Percentiles rank a stretch among this genome's conserved stretches.
These are phyloP conservation scores for Venturia asperata DNA, from an alignment of 2,329 filamentous ascomycete genomes.

Conservation along the genomic window DNA sequence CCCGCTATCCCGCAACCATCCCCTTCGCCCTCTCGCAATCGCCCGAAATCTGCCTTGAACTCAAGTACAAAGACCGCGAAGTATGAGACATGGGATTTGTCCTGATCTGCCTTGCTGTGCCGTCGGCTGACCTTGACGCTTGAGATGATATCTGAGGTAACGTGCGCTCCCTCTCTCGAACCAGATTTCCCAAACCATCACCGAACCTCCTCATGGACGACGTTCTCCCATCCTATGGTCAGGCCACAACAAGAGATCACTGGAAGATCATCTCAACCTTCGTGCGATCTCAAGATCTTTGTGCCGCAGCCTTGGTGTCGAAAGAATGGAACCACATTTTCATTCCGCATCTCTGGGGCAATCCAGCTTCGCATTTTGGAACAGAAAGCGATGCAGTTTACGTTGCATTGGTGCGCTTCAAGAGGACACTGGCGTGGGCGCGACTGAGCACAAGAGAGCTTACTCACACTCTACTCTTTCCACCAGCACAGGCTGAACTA, in stretches of 20 bases:
- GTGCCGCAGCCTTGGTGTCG: slow-evolving; percentile 49
- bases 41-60: neutral
- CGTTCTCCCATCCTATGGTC: slow-evolving; percentile 54
- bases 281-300: slow-evolving; percentile 50
- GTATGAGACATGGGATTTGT: neutral
- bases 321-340: slow-evolving; percentile 53
- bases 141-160: neutral
- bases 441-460: slow-evolving; percentile 46
- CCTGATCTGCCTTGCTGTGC: neutral
- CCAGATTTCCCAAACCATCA: neutral
- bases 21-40: neutral
- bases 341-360: slow-evolving; percentile 54
- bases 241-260: slow-evolving; percentile 47
- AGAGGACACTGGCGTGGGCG: slow-evolving; percentile 48
- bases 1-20: neutral
- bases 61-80: too few relatives aligned
- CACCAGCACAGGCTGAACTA: slow-evolving; percentile 53
- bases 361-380: slow-evolving; percentile 56
- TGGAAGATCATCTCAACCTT: slow-evolving; percentile 52
- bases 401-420: slow-evolving; percentile 53
- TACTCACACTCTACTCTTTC: slow-evolving; percentile 56
- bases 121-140: neutral
- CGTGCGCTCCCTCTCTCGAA: neutral
- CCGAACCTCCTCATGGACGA: slow-evolving; percentile 45
- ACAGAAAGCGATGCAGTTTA: slow-evolving; percentile 55